A percentile compares a stretch with the other conserved stretches of the same genome.
Conservation (phyloP, 2,329 filamentous ascomycete genomes). For the Chaetomiaceae sp. region DNA sequence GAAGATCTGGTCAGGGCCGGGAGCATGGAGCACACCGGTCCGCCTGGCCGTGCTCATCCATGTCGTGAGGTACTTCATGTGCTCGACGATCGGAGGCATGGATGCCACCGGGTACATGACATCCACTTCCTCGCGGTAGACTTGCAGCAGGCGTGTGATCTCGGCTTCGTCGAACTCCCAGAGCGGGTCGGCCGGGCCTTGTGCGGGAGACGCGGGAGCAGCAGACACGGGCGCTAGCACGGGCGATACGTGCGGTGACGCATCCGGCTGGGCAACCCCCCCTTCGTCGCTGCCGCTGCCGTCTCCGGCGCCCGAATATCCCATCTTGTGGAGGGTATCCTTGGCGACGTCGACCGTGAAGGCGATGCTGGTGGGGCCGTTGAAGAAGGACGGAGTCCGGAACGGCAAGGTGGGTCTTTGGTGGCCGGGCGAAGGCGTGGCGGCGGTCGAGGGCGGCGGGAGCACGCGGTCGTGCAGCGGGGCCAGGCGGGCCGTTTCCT, state of each 20-base stretch:
- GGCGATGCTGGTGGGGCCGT: conserved; percentile 77
- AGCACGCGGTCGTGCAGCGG: conserved; percentile 40
- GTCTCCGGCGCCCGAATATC: conserved; percentile 64
- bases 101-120: conserved; percentile 87
- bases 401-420: conserved; percentile 41
- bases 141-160: conserved; percentile 68
- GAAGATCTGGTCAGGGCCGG: conserved; percentile 36
- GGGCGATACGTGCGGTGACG: conserved; percentile 33
- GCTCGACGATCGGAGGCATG: conserved; percentile 64
- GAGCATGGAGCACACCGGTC: conserved; percentile 29
- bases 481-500: conserved; percentile 43
- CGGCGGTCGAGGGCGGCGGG: conserved; percentile 39
- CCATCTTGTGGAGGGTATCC: conserved; percentile 83
- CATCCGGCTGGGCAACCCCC: conserved; percentile 39
- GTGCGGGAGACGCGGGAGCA: conserved; percentile 34
- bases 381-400: conserved; percentile 60
- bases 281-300: conserved; percentile 47
- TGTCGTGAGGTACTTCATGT: conserved; percentile 63
- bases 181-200: conserved; percentile 60
- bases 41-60: conserved; percentile 59
- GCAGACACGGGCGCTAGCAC: conserved; percentile 28
- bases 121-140: conserved; percentile 87
- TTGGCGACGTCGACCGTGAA: conserved; percentile 86
- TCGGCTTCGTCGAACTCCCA: conserved; percentile 75
- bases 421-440: conserved; percentile 32